Base-by-base conservation (phyloP, 2,329 filamentous ascomycete species). In the Pseudocercospora eumusae region DNA sequence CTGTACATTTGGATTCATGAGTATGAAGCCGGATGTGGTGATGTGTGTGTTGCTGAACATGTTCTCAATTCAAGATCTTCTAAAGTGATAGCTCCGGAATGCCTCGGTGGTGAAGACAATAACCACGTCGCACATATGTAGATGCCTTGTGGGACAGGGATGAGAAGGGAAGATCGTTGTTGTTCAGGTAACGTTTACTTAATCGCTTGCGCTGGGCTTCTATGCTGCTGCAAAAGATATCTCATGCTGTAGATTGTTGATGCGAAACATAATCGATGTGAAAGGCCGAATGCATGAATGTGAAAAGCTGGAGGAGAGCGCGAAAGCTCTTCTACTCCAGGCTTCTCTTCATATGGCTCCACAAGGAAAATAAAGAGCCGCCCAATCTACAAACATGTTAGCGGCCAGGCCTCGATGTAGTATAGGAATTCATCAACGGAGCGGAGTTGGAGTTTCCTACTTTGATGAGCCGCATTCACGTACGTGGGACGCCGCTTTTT, bases 321-420 rank as follows among this genome's bases (percentile, higher is more conserved):
- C 36, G n/a, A 18, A 40, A 40, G 36, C 36, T 15, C 15, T 33
- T 18, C 28, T 54, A 54, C 28, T 54, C 28, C 11, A 54, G 10
- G 40, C 52, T 21, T 36, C 52, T 64, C 61, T 65, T 66, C 21
- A 67, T 61, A 18, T 33, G 27, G 5, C 55, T 53, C 50, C 61
- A 68, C 3, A 68, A 40, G 6, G 66, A 60, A 28, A 63, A 63
- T 50, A 67, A 21, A 4, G 63, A 65, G 36, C 60, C 64, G 28
- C 65, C 65, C 36, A 65, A 57, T 23, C 66, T 68, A 55, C n/a
- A 47, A 23, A 44, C 18, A 60, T 45, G 49, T 47, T 36, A 54
- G 52, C 52, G 31, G 52, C 52, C 18, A 23, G 52, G 28, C 52
- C 52, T 54, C 52, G 11, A 57, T 49, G 21, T 54, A 54, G 21